Percentiles rank a stretch among this genome's conserved stretches.
Evolutionary conservation across 768 basidiomycete species (phyloP).

Genomic region (Phylloporus sp.): DNA sequence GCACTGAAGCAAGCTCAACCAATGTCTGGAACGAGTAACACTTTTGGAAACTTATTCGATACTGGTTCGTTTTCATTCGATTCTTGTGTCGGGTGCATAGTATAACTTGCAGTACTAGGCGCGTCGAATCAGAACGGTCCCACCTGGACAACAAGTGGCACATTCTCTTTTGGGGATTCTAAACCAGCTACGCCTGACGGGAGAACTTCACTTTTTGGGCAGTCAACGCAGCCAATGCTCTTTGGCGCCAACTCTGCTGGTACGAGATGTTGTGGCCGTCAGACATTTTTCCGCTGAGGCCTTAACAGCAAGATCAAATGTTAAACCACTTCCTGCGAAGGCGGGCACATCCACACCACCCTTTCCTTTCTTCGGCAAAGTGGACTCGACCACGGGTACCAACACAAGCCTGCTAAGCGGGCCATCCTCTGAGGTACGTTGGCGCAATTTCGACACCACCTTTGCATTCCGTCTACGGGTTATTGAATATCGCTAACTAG

Average conservation of each 20-base stretch:
- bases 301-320: constrained; percentile 32
- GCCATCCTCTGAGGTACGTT: constrained; percentile 66
- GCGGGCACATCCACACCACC: constrained; percentile 65
- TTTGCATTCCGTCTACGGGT: neutral
- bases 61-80: too few relatives aligned
- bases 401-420: constrained; percentile 68
- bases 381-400: constrained; percentile 46
- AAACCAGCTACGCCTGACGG: too few relatives aligned
- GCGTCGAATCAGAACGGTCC: too few relatives aligned
- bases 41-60: too few relatives aligned
- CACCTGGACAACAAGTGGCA: too few relatives aligned
- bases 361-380: constrained; percentile 55
- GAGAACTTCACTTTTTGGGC: constrained; percentile 63
- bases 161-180: too few relatives aligned
- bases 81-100: too few relatives aligned
- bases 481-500: constrained; percentile 30
- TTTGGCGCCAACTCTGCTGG: constrained; percentile 40
- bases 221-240: constrained; percentile 42
- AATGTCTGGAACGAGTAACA: too few relatives aligned
- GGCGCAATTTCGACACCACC: constrained; percentile 5
- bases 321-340: constrained; percentile 46
- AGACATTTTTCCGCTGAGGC: constrained; percentile 3
- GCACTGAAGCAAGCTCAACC: too few relatives aligned
- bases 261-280: too few relatives aligned
- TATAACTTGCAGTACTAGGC: too few relatives aligned